Base-by-base conservation (phyloP, 1,284 basidiomycete species). In the Papiliotrema fonsecae region DNA sequence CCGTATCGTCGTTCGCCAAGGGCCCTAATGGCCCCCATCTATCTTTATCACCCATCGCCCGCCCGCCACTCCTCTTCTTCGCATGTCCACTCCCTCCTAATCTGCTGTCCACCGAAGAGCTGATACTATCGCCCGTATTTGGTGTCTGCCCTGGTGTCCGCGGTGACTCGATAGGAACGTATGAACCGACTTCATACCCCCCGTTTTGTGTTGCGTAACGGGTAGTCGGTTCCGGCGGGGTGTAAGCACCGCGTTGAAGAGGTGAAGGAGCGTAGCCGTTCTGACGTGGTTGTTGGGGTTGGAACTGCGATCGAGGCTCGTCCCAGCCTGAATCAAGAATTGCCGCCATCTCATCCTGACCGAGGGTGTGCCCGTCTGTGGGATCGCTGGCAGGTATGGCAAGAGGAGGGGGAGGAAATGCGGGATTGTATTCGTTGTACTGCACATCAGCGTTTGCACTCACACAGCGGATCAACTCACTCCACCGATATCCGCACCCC, bases 251-350 rank as follows among this genome's bases (percentile, higher is more conserved):
- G 16, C 19, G 47, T 36, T 34, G 30, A 19, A 41, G 42, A 26
- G 35, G 46, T 28, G 42, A 50, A 37, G 49, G 56, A 54, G 27
- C 19, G 21, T 42, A 30, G 6, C 47, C 47, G 30, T 49, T 49
- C n/a, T 31, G 22, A 2, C 27, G 45, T 13, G 42, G 31, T 41
- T 49, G 9, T 58, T 47, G 2, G 80, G 73, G n/a, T n/a, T n/a
- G n/a, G n/a, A n/a, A n/a, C n/a, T n/a, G n/a, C n/a, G n/a, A n/a
- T n/a, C n/a, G n/a, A 51, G 76, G 69, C 52, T 88, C 86, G 56
- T 91, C 88, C 69, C 91, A 94, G 4, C 90, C 91, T 45, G 77
- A 77, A 58, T 96, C 88, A 42, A 96, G 77, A 80, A 94, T 91
- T 25, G 87, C 87, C 65, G 91, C 86, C 57, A 96, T 76, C 64